Evolutionary conservation across 2,329 filamentous ascomycete genomes (phyloP), one percentile per base, ranked within the genome.

Genomic region (Aspergillus fischeri): DNA sequence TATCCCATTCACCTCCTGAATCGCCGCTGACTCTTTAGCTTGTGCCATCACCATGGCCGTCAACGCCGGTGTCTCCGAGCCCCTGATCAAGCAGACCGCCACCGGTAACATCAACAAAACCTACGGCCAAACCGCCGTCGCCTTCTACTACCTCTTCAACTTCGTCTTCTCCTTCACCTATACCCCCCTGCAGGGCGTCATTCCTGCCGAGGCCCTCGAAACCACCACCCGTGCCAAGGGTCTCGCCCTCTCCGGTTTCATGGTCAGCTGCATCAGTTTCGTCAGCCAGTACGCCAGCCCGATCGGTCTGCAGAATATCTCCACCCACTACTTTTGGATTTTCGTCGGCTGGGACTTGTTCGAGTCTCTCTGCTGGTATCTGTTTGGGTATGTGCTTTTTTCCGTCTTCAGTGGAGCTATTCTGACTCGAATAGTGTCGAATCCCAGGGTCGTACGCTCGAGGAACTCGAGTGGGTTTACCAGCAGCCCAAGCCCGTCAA

Each of bases 391-490:
- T 62, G 75, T 61, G 50, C 10, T 51, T 1, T 7, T 11, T n/a
- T 21, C 32, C 48, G 28, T 52, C 9, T 47, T 25, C 25, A 17
- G 20, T 14, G n/a, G 28, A 51, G 3, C n/a, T 24, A 11, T 1
- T 21, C 10, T 27, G 27, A 20, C 3, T 3, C 4, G 14, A 27
- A 47, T 54, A 79, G 78, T 65, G 78, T 81, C 61, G 78, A 81
- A 62, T 76, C 77, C 3, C 78, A 81, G 59, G 79, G 79, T 50
- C 78, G 78, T 42, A 80, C 79, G 3, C 74, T 81, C 27, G 79
- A 81, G 62, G 73, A 81, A 64, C 72, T 81, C 38, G 78, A 80
- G 61, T 80, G 78, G 77, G 76, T 81, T 10, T 81, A 81, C 67
- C 67, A 78, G 62, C 78, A 81, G 64, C 74, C 76, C 25, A 77